A percentile compares a stretch with the other conserved stretches of the same genome.
phyloP scores from a whole-genome alignment of 2,329 filamentous ascomycete genomes.

The Cryphonectria nitschkei region DNA sequence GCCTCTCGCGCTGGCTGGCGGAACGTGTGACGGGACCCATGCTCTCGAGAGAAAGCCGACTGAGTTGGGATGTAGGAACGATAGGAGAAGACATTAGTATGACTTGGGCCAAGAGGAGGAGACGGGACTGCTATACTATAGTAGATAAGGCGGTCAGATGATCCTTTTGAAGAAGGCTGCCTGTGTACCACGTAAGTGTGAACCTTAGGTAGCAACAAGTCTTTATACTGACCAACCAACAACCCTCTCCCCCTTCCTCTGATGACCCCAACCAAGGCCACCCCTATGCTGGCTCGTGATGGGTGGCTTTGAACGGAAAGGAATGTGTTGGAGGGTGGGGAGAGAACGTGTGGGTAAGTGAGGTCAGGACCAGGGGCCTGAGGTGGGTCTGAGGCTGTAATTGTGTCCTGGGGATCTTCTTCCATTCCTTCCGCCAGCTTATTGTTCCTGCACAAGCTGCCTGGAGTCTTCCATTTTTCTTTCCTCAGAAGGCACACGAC shows the following conservation, averaged over 20 bases:
- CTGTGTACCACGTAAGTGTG: background rate
- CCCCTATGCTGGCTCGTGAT: background rate
- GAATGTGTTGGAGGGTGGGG: slow-evolving; percentile 8
- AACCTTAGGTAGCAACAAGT: slow-evolving; percentile 8
- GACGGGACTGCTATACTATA: background rate
- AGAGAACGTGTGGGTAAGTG: slow-evolving; percentile 16
- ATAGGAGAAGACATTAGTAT: slow-evolving; percentile 34
- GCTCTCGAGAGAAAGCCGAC: slow-evolving; percentile 46
- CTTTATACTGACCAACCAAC: background rate
- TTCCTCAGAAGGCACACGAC: background rate
- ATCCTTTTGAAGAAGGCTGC: background rate
- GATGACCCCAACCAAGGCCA: background rate
- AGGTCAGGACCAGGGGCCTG: slow-evolving; percentile 10
- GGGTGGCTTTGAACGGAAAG: slow-evolving; percentile 4
- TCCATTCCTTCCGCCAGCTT: slow-evolving; percentile 12
- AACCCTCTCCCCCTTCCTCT: background rate
- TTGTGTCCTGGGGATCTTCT: slow-evolving; percentile 3
- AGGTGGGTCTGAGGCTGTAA: slow-evolving; percentile 22
- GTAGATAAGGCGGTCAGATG: background rate
- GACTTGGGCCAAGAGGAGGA: background rate
- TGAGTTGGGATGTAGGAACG: slow-evolving; percentile 44
- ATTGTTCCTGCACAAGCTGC: slow-evolving; percentile 16
- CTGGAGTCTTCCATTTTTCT: background rate
- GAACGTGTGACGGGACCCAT: slow-evolving; percentile 43
- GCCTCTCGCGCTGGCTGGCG: slow-evolving; percentile 35